Conservation (phyloP, 257 asterid genomes). For the Capsicum pubescens region DNA sequence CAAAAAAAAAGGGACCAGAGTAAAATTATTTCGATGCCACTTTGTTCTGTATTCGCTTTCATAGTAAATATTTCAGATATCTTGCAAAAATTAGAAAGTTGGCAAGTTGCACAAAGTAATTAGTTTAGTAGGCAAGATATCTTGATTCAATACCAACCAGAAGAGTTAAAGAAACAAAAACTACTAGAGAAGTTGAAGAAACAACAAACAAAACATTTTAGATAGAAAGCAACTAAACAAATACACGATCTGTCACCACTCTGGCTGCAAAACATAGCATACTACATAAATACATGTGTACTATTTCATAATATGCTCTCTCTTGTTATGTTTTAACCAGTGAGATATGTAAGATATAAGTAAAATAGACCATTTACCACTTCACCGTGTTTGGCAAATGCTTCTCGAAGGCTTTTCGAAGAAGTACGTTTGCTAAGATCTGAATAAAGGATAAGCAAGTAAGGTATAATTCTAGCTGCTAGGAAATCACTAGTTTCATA, state of each 20-base stretch:
- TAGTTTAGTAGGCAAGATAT: neutral
- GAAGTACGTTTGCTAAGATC: conserved; percentile 95
- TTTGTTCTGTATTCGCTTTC: conserved; percentile 83
- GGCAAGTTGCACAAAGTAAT: neutral
- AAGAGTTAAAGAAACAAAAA: conserved; percentile 1
- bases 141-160: neutral
- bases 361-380: conserved; percentile 60
- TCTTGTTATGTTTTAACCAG: neutral
- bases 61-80: conserved; percentile 71
- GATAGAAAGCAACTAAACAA: conserved; percentile 48
- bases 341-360: neutral
- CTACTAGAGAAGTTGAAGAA: neutral
- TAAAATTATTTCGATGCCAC: conserved; percentile 85
- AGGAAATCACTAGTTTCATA: neutral
- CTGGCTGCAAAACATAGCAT: conserved; percentile 59
- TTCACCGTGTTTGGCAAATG: conserved; percentile 79
- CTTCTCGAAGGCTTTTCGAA: conserved; percentile 69
- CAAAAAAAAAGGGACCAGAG: conserved; percentile 68
- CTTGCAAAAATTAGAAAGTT: conserved; percentile 50
- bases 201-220: neutral
- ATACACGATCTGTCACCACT: conserved; percentile 78
- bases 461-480: neutral
- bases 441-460: conserved; percentile 36
- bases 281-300: neutral
- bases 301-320: neutral